These are phyloP conservation scores for Penicillium longicatenatum DNA, from an alignment of 495 filamentous ascomycete genomes.

Conservation along the genomic window DNA sequence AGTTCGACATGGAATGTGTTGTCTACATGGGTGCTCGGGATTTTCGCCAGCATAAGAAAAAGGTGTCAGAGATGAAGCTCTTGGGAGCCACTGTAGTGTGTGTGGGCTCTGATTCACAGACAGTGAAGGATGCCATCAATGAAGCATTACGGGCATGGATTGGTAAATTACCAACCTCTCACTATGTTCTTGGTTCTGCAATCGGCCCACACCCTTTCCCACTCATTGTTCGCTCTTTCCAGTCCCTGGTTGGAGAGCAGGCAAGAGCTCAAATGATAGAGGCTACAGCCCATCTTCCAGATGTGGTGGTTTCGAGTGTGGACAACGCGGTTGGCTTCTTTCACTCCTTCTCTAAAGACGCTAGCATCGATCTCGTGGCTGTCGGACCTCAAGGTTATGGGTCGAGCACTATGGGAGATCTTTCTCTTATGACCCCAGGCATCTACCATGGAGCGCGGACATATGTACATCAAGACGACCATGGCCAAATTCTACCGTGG, in stretches of 20 bases:
- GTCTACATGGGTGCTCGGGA: conserved; percentile 97
- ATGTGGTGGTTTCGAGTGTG: conserved; percentile 93
- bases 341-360: conserved; percentile 92
- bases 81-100: conserved; percentile 87
- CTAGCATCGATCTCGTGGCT: no score
- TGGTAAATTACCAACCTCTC: conserved; percentile 76
- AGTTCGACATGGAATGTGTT: conserved; percentile 92
- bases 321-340: conserved; percentile 95
- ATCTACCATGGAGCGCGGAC: conserved; percentile 95
- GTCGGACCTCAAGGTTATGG: no score
- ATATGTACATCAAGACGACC: conserved; percentile 86
- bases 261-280: conserved; percentile 50
- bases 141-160: conserved; percentile 89
- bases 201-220: conserved; percentile 96
- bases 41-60: conserved; percentile 86
- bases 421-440: conserved; percentile 84
- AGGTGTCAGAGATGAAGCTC: conserved; percentile 91
- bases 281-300: conserved; percentile 71
- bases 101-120: conserved; percentile 80
- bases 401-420: conserved; percentile 92
- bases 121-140: conserved; percentile 92
- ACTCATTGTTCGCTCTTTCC: conserved; percentile 93
- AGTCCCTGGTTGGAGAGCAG: conserved; percentile 88
- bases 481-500: conserved; percentile 91
- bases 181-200: conserved; percentile 93